A percentile compares a stretch with the other conserved stretches of the same genome.
These are phyloP conservation scores for Xylariaceae sp. DNA, from an alignment of 2,329 filamentous ascomycete genomes.

Conservation along the genomic window DNA sequence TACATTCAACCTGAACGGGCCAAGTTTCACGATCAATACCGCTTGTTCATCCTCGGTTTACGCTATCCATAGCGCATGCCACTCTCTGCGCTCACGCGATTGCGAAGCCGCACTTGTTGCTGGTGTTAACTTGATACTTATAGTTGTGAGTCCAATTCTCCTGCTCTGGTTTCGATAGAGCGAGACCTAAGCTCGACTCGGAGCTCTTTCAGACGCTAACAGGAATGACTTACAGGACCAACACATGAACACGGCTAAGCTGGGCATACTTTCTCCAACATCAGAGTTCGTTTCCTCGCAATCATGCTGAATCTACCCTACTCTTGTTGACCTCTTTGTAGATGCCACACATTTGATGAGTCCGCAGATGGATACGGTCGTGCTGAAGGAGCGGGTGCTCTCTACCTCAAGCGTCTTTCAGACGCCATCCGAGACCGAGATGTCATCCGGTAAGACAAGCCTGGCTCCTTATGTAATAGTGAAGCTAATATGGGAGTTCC, in stretches of 20 bases:
- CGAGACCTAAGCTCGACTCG: too few relatives aligned
- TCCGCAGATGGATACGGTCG: conserved; percentile 30
- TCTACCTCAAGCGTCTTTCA: conserved; percentile 20
- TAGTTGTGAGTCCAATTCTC: conserved; percentile 8
- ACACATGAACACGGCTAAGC: conserved; percentile 31
- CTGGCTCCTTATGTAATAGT: too few relatives aligned
- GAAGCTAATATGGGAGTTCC: too few relatives aligned
- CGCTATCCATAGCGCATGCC: conserved; percentile 31
- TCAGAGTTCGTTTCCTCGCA: conserved; percentile 9
- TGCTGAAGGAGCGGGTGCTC: conserved; percentile 23
- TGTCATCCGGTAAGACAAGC: conserved; percentile 15
- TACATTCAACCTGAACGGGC: conserved; percentile 6
- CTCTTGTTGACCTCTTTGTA: not conserved
- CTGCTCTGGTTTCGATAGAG: too few relatives aligned
- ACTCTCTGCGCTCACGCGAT: conserved; percentile 27
- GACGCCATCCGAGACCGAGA: conserved; percentile 24
- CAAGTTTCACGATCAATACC: conserved; percentile 32
- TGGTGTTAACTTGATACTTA: conserved; percentile 35
- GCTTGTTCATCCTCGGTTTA: conserved; percentile 37
- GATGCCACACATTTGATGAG: conserved; percentile 30
- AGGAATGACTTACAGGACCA: conserved; percentile 14
- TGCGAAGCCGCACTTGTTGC: conserved; percentile 34
- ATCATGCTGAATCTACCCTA: too few relatives aligned
- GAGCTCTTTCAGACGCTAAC: too few relatives aligned
- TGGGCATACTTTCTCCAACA: conserved; percentile 33